A percentile compares a stretch with the other conserved stretches of the same genome.
These are phyloP conservation scores for Agrocybe pediades DNA, from an alignment of 768 basidiomycete species.

Conservation along the genomic window DNA sequence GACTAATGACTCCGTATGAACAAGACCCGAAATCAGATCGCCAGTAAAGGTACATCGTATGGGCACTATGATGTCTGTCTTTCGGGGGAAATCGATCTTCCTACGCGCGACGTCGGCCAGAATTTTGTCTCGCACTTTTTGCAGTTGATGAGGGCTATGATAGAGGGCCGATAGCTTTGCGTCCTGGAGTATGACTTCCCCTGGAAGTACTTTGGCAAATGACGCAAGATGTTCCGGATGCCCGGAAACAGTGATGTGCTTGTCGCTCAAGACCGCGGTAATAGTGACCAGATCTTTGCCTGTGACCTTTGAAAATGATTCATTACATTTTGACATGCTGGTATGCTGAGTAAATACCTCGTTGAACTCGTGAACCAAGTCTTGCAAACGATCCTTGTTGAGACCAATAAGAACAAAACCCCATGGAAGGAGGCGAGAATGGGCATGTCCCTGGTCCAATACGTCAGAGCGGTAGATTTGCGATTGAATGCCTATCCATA, in stretches of 20 bases:
- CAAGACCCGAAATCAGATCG: conserved; percentile 26
- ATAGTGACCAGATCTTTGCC: conserved; percentile 36
- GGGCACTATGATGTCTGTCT: conserved; percentile 46
- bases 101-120: conserved; percentile 44
- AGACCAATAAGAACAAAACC: conserved; percentile 40
- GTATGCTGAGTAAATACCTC: conserved; percentile 17
- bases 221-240: conserved; percentile 48
- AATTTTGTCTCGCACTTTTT: conserved; percentile 38
- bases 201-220: conserved; percentile 41
- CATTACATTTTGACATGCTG: conserved; percentile 4
- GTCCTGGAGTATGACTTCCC: conserved; percentile 36
- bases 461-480: conserved; percentile 34
- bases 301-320: conserved; percentile 9
- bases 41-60: conserved; percentile 50
- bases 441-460: conserved; percentile 1
- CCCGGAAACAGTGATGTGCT: conserved; percentile 58
- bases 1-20: conserved; percentile 31
- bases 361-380: conserved; percentile 23
- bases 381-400: conserved; percentile 19
- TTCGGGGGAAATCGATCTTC: conserved; percentile 51
- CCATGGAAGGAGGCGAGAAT: conserved; percentile 47
- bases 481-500: conserved; percentile 55
- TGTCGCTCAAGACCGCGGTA: conserved; percentile 51
- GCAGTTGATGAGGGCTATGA: conserved; percentile 40
- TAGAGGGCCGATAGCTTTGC: conserved; percentile 55